Percentiles rank a stretch among this genome's conserved stretches.
These are phyloP conservation scores for Gilbertella persicaria DNA, from an alignment of 371 early-diverging fungal species.

Conservation along the genomic window DNA sequence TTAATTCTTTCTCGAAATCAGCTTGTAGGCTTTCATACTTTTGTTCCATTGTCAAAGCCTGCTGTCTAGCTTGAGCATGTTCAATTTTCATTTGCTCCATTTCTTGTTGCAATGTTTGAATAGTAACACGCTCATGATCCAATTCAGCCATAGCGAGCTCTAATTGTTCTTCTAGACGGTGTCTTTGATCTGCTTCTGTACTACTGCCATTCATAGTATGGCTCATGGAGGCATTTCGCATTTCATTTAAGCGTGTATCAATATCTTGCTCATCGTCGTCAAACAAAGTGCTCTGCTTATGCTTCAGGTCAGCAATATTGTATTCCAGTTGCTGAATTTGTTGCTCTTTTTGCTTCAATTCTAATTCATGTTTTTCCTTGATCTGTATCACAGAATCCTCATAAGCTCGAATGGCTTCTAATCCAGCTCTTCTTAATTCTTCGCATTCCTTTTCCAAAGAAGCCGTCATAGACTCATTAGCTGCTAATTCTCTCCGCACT, in stretches of 20 bases:
- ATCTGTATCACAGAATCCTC: constrained; percentile 28
- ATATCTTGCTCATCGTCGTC: constrained; percentile 30
- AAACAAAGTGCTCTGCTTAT: constrained; percentile 23
- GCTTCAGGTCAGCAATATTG: constrained; percentile 30
- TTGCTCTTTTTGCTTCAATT: constrained; percentile 26
- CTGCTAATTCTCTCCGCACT: constrained; percentile 25
- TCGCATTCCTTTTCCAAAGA: constrained; percentile 46
- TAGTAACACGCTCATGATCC: constrained; percentile 26
- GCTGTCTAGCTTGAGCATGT: constrained; percentile 20
- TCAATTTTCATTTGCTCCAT: constrained; percentile 25
- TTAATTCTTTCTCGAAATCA: constrained; percentile 37
- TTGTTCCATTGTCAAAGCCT: constrained; percentile 19
- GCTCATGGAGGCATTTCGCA: neutral
- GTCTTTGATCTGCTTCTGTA: constrained; percentile 33
- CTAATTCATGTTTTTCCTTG: constrained; percentile 19
- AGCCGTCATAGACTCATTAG: constrained; percentile 29
- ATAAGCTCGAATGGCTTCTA: constrained; percentile 39
- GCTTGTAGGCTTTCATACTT: constrained; percentile 23
- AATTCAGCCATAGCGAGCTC: constrained; percentile 38
- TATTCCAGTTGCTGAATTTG: constrained; percentile 23
- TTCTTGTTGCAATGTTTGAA: constrained; percentile 11
- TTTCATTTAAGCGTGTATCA: constrained; percentile 8
- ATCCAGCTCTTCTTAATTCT: constrained; percentile 35
- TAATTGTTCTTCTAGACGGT: constrained; percentile 42
- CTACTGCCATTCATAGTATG: neutral